phyloP scores from a whole-genome alignment of 495 filamentous ascomycete genomes.

The Darksidea phi region DNA sequence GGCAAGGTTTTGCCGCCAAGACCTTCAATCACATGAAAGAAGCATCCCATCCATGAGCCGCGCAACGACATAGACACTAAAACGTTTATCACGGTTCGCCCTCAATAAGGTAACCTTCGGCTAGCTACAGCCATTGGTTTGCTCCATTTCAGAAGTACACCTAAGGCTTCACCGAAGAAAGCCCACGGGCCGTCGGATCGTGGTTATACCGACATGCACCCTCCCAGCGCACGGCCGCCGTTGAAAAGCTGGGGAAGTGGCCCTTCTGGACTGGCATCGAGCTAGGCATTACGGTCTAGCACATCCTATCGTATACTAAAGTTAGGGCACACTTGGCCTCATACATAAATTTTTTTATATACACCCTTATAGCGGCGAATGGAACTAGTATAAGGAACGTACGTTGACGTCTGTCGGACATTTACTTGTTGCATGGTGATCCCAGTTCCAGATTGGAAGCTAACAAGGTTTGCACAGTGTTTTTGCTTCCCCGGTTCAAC shows the following conservation, averaged over 20 bases:
- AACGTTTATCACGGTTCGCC: neutral
- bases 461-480: conserved; percentile 12
- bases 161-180: neutral
- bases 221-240: neutral
- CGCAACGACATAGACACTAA: neutral
- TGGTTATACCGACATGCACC: neutral
- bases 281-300: neutral
- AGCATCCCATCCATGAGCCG: neutral
- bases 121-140: too few species aligned
- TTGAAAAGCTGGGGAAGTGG: conserved; percentile 19
- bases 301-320: neutral
- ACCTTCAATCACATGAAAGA: neutral
- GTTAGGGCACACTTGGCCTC: neutral
- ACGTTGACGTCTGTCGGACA: conserved; percentile 26
- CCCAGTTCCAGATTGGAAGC: conserved; percentile 13
- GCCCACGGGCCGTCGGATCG: neutral
- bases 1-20: conserved; percentile 30
- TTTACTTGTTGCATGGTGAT: conserved; percentile 20
- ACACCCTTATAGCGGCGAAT: neutral
- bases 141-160: neutral
- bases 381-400: conserved; percentile 23
- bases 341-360: neutral
- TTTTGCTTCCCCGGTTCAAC: conserved; percentile 6
- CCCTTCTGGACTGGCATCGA: neutral
- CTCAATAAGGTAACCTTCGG: neutral